phyloP scores from a whole-genome alignment of 768 basidiomycete genomes.

The Neoboletus subvelutipes region DNA sequence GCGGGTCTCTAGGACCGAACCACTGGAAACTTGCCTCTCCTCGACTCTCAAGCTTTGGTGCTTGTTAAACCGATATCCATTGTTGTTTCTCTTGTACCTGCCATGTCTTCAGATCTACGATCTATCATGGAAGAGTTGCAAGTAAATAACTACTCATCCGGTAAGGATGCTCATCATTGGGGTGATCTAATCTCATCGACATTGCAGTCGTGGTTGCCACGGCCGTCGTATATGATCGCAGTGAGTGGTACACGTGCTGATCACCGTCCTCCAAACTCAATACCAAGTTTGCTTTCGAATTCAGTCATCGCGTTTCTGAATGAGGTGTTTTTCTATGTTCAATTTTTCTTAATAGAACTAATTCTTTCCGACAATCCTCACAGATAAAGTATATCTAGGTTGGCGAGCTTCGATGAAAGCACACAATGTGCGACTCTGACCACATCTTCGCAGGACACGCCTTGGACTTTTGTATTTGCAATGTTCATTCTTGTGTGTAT shows the following conservation, averaged over 20 bases:
- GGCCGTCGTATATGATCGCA: too few relatives aligned
- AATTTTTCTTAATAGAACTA: not conserved
- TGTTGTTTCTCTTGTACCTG: too few relatives aligned
- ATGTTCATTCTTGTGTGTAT: too few relatives aligned
- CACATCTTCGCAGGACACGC: constrained; percentile 6
- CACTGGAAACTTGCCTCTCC: too few relatives aligned
- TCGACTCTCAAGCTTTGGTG: too few relatives aligned
- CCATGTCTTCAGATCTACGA: too few relatives aligned
- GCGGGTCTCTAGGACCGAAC: too few relatives aligned
- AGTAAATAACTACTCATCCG: not conserved
- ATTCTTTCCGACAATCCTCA: not conserved
- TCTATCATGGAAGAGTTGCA: too few relatives aligned
- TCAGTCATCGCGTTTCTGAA: constrained; percentile 16
- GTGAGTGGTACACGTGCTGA: not conserved
- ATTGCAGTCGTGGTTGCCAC: too few relatives aligned
- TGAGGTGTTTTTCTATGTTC: constrained; percentile 11
- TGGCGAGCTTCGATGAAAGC: not conserved
- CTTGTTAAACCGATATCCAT: too few relatives aligned
- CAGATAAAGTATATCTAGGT: constrained; percentile 20
- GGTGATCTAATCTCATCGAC: not conserved
- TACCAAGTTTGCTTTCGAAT: not conserved
- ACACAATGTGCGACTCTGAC: too few relatives aligned
- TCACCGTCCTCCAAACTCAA: not conserved
- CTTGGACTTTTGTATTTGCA: constrained; percentile 21
- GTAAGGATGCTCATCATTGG: constrained; percentile 1